Evolutionary conservation across 1,284 basidiomycete species (phyloP), one percentile per base, ranked within the genome.

Genomic region (Rhodotorula sp.): DNA sequence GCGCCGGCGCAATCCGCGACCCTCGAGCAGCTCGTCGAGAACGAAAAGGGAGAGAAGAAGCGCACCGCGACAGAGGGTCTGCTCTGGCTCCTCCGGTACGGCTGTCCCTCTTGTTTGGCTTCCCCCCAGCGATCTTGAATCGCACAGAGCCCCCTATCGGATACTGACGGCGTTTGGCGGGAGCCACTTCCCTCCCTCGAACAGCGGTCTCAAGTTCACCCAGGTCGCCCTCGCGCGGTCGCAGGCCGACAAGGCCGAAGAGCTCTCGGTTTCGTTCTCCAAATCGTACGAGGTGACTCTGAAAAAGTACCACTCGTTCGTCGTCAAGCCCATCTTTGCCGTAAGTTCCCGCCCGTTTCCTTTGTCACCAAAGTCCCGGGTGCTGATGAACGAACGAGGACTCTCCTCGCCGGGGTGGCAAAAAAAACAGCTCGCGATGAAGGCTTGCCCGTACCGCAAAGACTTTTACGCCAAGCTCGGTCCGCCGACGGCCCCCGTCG

Each of bases 401-500:
- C 29, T 29, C 29, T 29, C 29, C 29, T 29, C 29, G 29, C 29
- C 29, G 29, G 29, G 29, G 29, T 29, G 69, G 52, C 73, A 29
- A 29, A 29, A 29, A 29, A 29, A 29, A 60, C 79, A 94, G 91
- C 87, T 95, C 60, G 96, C 96, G 7, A 93, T 99, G 92, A 97
- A 91, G 80, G 93, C 95, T 0, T 97, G 94, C 84, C 96, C 96
- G 0, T 92, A 92, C 83, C 91, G 95, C 71, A 87, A 86, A n/a
- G 89, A 89, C 77, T 96, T 99, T 83, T 97, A 94, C 83, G 84
- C 85, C 60, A 97, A 97, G 82, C 87, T 99, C 61, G 91, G 91
- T 29, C 85, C 87, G 59, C 85, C 91, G 3, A 83, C 86, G 63
- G 89, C 89, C 47, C 87, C 87, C 77, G 86, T 97, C 70, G 84